Evolutionary conservation across 371 early-diverging fungal genomes (phyloP), one percentile per base, ranked within the genome.

Genomic region (Syncephalastrum monosporum): DNA sequence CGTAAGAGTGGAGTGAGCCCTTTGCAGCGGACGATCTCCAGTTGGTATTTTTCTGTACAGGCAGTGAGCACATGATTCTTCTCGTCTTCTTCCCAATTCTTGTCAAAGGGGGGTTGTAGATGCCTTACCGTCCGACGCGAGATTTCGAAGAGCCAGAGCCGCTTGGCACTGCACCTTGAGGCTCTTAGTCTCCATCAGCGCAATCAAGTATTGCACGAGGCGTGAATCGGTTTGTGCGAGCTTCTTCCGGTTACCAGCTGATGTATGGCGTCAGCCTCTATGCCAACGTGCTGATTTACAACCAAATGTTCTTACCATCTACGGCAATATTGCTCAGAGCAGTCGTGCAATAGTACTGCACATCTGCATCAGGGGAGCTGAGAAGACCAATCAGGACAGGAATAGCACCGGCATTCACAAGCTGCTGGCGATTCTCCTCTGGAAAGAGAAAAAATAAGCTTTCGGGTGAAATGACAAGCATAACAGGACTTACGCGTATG

Each of bases 301-400:
- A 23, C 17, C 45, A 10, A 12, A 8, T 5, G 10, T 6, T 19
- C 49, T 62, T 74, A 72, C 82, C 86, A 77, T 95, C 96, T 1
- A 96, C 96, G 0, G 95, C 94, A 55, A 96, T 91, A 66, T 96
- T 96, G 63, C 90, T 90, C 21, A 96, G 80, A 10, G 94, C 92
- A 24, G 96, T 96, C 15, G 91, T 91, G 55, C 90, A 91, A 54
- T 94, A 95, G 73, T 95, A 95, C 61, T 91, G 89, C 7, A 93
- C 89, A 67, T 95, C 96, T 16, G 85, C 79, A 67, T 95, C 95
- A 7, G 87, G 81, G 2, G 91, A 89, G 56, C 82, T 81, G 29
- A 96, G 72, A 47, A 96, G 74, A 45, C 83, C 76, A 42, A 93
- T 92, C 24, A 96, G 70, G 5, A 92, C 90, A 5, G 92, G 91